These are phyloP conservation scores for Dipteronia dyeriana DNA, from an alignment of 345 rosid species.

Conservation along the genomic window DNA sequence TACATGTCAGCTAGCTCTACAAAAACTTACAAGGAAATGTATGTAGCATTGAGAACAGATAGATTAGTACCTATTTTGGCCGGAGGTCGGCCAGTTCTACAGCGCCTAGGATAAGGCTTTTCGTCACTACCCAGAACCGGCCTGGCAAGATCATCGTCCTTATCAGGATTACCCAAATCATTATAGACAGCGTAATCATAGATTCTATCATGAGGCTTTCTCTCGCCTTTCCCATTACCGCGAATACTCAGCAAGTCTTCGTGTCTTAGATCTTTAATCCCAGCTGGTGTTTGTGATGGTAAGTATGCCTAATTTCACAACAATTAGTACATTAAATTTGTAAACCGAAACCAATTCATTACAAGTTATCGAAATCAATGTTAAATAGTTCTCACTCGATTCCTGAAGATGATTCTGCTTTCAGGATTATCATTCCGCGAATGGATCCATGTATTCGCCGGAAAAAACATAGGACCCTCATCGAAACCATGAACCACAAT, in stretches of 20 bases:
- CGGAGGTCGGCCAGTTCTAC: conserved; percentile 87
- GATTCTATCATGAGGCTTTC: conserved; percentile 70
- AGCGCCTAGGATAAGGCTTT: conserved; percentile 89
- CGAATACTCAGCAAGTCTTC: conserved; percentile 67
- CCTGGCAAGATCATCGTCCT: conserved; percentile 64
- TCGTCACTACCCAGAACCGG: conserved; percentile 62
- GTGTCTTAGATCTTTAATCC: conserved; percentile 68
- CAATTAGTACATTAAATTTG: not conserved
- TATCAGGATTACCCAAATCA: conserved; percentile 86
- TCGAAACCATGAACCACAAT: conserved; percentile 64
- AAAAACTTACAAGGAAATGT: not conserved
- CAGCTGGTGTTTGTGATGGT: conserved; percentile 73
- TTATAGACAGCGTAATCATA: conserved; percentile 83
- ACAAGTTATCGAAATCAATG: not conserved
- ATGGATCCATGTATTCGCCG: conserved; percentile 89
- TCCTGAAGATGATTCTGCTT: conserved; percentile 77
- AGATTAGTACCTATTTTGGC: conserved; percentile 50
- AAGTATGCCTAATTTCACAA: conserved; percentile 52
- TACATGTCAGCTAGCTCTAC: not conserved
- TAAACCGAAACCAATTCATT: conserved; percentile 1
- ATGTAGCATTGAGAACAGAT: not conserved
- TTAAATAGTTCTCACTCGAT: conserved; percentile 44
- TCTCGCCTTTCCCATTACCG: conserved; percentile 75
- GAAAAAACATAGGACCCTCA: conserved; percentile 64
- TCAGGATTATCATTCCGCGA: conserved; percentile 63